Evolutionary conservation across 805 yeast genomes (phyloP), one percentile per base, ranked within the genome.

Genomic region (Suhomyces kilbournensis): DNA sequence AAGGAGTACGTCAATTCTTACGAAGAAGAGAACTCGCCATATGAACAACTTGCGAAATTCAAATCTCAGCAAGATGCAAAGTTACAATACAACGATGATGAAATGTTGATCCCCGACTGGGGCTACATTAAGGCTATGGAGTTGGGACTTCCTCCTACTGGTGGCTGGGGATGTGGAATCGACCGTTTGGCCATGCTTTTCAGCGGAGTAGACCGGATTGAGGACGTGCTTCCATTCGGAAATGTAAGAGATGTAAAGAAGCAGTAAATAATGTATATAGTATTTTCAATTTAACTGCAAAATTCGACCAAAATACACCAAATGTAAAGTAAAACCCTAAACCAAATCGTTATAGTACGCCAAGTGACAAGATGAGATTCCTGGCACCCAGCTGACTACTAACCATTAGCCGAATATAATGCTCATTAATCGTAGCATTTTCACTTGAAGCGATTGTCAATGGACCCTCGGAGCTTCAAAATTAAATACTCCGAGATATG

Each of bases 131-230:
- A 80, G 43, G 81, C 85, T 14, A 84, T 94, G 92, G 93, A 90
- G 64, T 89, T 86, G 79, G 98, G 97, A 1, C 79, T 94, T 72
- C 97, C 98, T 3, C 99, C 99, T 1, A 93, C 97, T 3, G 98
- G 96, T 2, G 99, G 99, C 0, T 89, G 97, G 89, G 99, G 99
- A 0, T 72, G 96, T 54, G 99, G 99, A 0, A 78, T 94, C 19
- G 99, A 94, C 64, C 70, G 99, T 50, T 68, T 94, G 35, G 84
- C 85, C 49, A 90, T 93, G 97, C 67, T 90, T 17, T 70, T 93
- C 30, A 78, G 87, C 3, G 85, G 81, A 0, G 69, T 79, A 40
- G 72, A 72, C 19, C 74, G 96, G 26, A 91, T 94, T 15, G 93
- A 86, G 49, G 81, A 81, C 10, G 96, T 90, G 1, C 67, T 90